A percentile compares a stretch with the other conserved stretches of the same genome.
phyloP scores from a whole-genome alignment of 306 rosid genomes.

The Heteromeles arbutifolia region DNA sequence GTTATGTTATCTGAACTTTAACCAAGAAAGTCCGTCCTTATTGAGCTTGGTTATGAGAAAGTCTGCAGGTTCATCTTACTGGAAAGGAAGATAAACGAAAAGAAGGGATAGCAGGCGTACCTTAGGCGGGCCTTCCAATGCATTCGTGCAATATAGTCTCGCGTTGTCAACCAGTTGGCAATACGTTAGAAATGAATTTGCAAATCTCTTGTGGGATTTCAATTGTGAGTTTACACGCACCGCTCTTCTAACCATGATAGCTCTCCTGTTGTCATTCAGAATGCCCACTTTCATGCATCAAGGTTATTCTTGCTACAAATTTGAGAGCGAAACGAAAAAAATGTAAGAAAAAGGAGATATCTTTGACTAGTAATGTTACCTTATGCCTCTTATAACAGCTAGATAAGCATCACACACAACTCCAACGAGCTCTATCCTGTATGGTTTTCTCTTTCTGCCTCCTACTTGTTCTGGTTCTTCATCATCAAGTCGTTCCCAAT shows the following conservation, averaged over 20 bases:
- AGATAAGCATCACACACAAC: conserved; percentile 94
- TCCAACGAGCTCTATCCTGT: conserved; percentile 94
- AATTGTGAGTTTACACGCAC: conserved; percentile 78
- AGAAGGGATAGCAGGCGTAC: conserved; percentile 27
- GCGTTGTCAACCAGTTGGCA: conserved; percentile 78
- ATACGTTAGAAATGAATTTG: conserved; percentile 70
- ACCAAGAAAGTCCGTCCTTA: background rate
- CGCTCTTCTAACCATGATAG: conserved; percentile 84
- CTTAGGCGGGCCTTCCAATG: conserved; percentile 87
- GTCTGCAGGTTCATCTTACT: background rate
- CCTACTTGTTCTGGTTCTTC: conserved; percentile 63
- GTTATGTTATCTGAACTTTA: background rate
- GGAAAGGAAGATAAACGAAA: background rate
- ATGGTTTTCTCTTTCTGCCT: conserved; percentile 82
- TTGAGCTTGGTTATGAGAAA: background rate
- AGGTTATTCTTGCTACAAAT: background rate
- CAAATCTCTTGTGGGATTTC: conserved; percentile 88
- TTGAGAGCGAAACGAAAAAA: background rate
- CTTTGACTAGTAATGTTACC: conserved; percentile 27
- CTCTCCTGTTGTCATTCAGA: conserved; percentile 58
- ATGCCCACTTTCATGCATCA: background rate
- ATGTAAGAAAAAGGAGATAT: background rate
- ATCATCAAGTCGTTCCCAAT: conserved; percentile 69
- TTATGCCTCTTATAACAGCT: conserved; percentile 82
- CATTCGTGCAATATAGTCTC: conserved; percentile 76